Percentiles rank a stretch among this genome's conserved stretches.
phyloP scores from a whole-genome alignment of 2,329 filamentous ascomycete genomes.

The Thielaviopsis ethacetica region DNA sequence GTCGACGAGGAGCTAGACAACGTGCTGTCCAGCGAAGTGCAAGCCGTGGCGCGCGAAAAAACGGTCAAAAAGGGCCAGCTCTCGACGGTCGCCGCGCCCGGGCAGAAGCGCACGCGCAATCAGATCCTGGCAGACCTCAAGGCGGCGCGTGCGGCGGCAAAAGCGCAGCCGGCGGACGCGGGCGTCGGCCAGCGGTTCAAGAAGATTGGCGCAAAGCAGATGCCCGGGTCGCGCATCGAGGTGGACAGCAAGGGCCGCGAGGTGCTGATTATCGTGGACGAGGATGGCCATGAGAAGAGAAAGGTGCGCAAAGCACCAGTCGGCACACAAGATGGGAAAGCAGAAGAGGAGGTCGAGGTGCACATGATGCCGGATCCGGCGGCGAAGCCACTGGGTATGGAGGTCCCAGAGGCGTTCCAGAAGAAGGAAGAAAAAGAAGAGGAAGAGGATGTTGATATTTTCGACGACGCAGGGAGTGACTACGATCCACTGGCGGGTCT shows the following conservation, averaged over 20 bases:
- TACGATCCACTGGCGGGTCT: slow-evolving; percentile 51
- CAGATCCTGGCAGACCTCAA: slow-evolving; percentile 54
- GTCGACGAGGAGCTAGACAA: slow-evolving; percentile 52
- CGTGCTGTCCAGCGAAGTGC: slow-evolving; percentile 37
- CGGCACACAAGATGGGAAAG: slow-evolving; percentile 15
- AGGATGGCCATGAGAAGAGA: slow-evolving; percentile 48
- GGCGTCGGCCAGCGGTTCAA: slow-evolving; percentile 43
- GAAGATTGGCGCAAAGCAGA: slow-evolving; percentile 42
- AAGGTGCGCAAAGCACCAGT: slow-evolving; percentile 32
- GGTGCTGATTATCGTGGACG: slow-evolving; percentile 48
- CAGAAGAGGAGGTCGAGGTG: slow-evolving; percentile 24
- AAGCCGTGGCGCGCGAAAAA: slow-evolving; percentile 34
- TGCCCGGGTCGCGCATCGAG: slow-evolving; percentile 41
- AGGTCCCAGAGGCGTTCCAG: slow-evolving; percentile 42
- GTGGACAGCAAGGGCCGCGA: slow-evolving; percentile 43
- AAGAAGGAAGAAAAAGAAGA: slow-evolving; percentile 31
- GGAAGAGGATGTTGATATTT: slow-evolving; percentile 45
- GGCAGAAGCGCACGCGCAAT: slow-evolving; percentile 46
- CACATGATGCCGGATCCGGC: slow-evolving; percentile 35
- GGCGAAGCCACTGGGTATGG: slow-evolving; percentile 45
- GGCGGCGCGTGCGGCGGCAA: slow-evolving; percentile 43
- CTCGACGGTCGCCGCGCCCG: slow-evolving; percentile 34
- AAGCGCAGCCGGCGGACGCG: slow-evolving; percentile 24
- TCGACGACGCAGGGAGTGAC: slow-evolving; percentile 48
- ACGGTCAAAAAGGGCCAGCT: slow-evolving; percentile 40